Conservation (phyloP, 2,329 filamentous ascomycete species). For the Cladophialophora exuberans region DNA sequence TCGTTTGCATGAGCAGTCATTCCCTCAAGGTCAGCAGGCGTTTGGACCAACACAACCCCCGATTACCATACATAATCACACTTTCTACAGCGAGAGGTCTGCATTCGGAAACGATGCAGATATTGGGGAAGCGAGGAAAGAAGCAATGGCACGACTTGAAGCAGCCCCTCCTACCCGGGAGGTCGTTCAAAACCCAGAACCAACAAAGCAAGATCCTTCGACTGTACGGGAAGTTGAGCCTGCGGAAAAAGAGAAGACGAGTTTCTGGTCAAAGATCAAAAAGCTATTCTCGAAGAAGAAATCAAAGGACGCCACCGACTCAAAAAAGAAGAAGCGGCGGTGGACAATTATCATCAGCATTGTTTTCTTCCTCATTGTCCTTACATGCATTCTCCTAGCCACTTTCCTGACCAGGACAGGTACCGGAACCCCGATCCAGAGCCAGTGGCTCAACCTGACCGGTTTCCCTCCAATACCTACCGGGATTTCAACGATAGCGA, state of each 20-base stretch:
- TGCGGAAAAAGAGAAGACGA: conserved; percentile 48
- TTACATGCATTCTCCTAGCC: conserved; percentile 57
- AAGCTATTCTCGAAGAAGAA: conserved; percentile 15
- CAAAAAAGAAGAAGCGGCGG: conserved; percentile 45
- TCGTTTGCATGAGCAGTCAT: conserved; percentile 16
- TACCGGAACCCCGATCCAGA: conserved; percentile 48
- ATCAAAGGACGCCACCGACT: neutral
- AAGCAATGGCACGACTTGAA: conserved; percentile 10
- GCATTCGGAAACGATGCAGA: neutral
- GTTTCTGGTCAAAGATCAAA: conserved; percentile 18
- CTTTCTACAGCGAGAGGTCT: conserved; percentile 32
- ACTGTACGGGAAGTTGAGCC: neutral
- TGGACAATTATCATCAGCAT: conserved; percentile 61
- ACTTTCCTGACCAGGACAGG: conserved; percentile 58
- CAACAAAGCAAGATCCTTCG: neutral
- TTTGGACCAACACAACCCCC: conserved; percentile 43
- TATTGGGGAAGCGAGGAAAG: conserved; percentile 14
- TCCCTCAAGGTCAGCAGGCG: conserved; percentile 25
- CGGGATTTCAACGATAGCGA: conserved; percentile 77
- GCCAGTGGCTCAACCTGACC: conserved; percentile 80
- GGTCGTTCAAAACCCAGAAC: neutral
- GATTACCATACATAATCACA: conserved; percentile 39
- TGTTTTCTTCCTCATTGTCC: conserved; percentile 48
- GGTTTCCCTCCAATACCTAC: conserved; percentile 85
- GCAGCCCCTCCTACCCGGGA: neutral